A percentile compares a stretch with the other conserved stretches of the same genome.
Evolutionary conservation across 176 grass and related monocot genomes (phyloP).

Genomic region (Musa itinerans): DNA sequence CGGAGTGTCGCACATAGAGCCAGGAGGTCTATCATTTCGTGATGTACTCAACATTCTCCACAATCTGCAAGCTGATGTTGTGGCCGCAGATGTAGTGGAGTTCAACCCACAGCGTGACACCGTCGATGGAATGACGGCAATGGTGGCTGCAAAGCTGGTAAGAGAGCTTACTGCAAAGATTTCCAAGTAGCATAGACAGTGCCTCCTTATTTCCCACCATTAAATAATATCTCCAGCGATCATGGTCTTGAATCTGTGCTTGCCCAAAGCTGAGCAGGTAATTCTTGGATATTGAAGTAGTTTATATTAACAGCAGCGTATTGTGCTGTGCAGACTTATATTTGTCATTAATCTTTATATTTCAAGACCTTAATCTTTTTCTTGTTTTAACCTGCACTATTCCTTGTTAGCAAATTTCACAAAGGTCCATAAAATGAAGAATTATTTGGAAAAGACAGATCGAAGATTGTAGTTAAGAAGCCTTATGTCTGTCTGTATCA

Average conservation of each 20-base stretch:
- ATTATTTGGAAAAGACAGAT: no score
- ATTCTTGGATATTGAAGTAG: background rate
- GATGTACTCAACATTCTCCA: constrained; percentile 95
- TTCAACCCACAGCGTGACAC: constrained; percentile 96
- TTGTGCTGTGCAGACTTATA: no score
- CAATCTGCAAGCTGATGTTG: constrained; percentile 75
- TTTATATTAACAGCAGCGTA: no score
- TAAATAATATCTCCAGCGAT: background rate
- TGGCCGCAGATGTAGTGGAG: constrained; percentile 84
- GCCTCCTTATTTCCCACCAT: background rate
- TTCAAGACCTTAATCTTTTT: no score
- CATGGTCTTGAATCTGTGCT: background rate
- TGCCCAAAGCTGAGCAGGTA: background rate
- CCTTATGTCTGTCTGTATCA: no score
- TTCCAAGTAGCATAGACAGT: constrained; percentile 47
- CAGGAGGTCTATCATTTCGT: constrained; percentile 86
- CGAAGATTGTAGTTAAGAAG: no score
- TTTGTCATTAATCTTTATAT: no score
- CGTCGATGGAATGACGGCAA: constrained; percentile 92
- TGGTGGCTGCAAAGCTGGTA: constrained; percentile 92
- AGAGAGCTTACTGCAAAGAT: constrained; percentile 92
- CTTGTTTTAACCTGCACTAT: no score
- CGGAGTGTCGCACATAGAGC: constrained; percentile 89
- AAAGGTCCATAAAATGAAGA: no score
- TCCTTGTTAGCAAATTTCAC: no score